Evolutionary conservation across 768 basidiomycete species (phyloP).

Genomic region (Pisolithus albus): DNA sequence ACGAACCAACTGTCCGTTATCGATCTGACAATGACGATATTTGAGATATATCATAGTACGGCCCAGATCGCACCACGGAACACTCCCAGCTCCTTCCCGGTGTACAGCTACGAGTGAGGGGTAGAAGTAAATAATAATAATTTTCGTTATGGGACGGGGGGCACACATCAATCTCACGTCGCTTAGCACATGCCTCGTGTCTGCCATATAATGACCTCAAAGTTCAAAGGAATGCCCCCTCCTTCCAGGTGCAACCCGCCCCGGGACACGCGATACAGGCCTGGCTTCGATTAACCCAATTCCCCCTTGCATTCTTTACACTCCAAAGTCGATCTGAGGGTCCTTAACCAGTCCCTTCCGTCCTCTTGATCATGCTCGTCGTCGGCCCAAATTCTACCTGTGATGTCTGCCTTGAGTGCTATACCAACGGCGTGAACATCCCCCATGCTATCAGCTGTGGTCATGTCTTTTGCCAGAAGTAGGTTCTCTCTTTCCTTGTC

Average conservation of each 20-base stretch:
- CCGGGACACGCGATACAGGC: slow-evolving; percentile 26
- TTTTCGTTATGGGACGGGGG: slow-evolving; percentile 3
- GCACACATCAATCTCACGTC: slow-evolving; percentile 27
- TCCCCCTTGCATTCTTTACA: slow-evolving; percentile 16
- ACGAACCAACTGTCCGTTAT: background rate
- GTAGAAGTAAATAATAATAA: slow-evolving; percentile 7
- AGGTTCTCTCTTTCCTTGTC: slow-evolving; percentile 16
- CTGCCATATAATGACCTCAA: slow-evolving; percentile 28
- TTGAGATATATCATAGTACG: background rate
- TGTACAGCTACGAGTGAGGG: too few relatives aligned
- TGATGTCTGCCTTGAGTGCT: slow-evolving; percentile 70
- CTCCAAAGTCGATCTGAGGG: slow-evolving; percentile 14
- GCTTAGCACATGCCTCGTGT: slow-evolving; percentile 28
- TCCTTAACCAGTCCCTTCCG: slow-evolving; percentile 30
- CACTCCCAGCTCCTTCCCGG: background rate
- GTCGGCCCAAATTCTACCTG: slow-evolving; percentile 59
- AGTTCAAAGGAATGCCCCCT: slow-evolving; percentile 16
- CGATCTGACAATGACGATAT: background rate
- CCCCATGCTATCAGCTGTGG: slow-evolving; percentile 67
- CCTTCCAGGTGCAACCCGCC: slow-evolving; percentile 14
- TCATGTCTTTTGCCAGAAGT: slow-evolving; percentile 58
- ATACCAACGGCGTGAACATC: slow-evolving; percentile 43
- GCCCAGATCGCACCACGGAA: background rate
- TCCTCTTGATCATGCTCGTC: slow-evolving; percentile 49
- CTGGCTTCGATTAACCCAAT: slow-evolving; percentile 13